Evolutionary conservation across 2,329 filamentous ascomycete genomes (phyloP).

Genomic region (Fusarium verrucosum): DNA sequence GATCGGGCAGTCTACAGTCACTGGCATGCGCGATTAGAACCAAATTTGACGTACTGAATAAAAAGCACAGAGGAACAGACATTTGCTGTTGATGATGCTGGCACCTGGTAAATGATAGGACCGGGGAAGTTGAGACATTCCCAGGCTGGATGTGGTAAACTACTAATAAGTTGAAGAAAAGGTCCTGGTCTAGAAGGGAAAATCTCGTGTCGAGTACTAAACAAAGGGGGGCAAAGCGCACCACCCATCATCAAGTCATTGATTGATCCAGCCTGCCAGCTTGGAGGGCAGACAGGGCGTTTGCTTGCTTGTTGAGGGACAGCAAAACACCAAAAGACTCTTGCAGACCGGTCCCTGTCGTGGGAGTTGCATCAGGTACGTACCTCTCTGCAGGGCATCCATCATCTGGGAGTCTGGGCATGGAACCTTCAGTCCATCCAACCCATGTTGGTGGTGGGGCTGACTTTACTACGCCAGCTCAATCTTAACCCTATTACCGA

Average conservation of each 20-base stretch:
- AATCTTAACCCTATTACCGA: slow-evolving; percentile 45
- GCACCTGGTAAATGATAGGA: slow-evolving; percentile 36
- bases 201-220: slow-evolving; percentile 11
- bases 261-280: too few relatives aligned
- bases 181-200: slow-evolving; percentile 16
- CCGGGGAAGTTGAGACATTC: slow-evolving; percentile 43
- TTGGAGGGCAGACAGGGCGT: too few relatives aligned
- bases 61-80: slow-evolving; percentile 9
- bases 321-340: slow-evolving; percentile 4
- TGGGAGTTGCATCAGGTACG: slow-evolving; percentile 14
- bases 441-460: slow-evolving; percentile 42
- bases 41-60: slow-evolving; percentile 7
- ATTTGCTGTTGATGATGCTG: slow-evolving; percentile 8
- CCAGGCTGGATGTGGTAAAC: slow-evolving; percentile 18
- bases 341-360: not conserved
- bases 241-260: slow-evolving; percentile 33
- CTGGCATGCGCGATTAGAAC: slow-evolving; percentile 18
- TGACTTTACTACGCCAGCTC: slow-evolving; percentile 38
- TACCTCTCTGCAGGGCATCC: slow-evolving; percentile 29
- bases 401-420: slow-evolving; percentile 27
- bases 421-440: slow-evolving; percentile 36
- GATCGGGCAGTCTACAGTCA: slow-evolving; percentile 14
- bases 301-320: not conserved
- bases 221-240: slow-evolving; percentile 35
- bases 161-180: slow-evolving; percentile 18